A percentile compares a stretch with the other conserved stretches of the same genome.
These are phyloP conservation scores for Erysiphe pulchra DNA, from an alignment of 2,329 filamentous ascomycete genomes.

Conservation along the genomic window DNA sequence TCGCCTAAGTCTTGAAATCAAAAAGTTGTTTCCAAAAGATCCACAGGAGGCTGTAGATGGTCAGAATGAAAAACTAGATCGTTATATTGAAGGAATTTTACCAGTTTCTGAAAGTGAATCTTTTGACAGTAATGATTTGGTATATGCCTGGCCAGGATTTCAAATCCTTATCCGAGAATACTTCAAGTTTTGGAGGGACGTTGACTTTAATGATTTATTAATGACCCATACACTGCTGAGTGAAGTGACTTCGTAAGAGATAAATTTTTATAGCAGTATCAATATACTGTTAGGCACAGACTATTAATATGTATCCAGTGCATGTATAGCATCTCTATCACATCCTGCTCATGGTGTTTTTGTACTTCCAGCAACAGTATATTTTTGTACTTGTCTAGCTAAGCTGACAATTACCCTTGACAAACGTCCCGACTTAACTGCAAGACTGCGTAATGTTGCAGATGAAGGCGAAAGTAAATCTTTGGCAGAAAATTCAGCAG, in stretches of 20 bases:
- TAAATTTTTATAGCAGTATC: neutral
- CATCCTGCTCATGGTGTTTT: conserved; percentile 58
- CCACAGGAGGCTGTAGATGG: conserved; percentile 8
- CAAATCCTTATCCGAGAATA: conserved; percentile 60
- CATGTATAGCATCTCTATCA: conserved; percentile 58
- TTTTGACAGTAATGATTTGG: conserved; percentile 24
- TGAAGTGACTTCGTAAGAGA: conserved; percentile 43
- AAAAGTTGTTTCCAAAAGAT: conserved; percentile 18
- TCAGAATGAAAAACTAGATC: conserved; percentile 20
- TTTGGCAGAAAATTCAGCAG: conserved; percentile 65
- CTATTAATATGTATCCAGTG: conserved; percentile 20
- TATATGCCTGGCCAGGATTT: conserved; percentile 50
- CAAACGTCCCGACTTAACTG: conserved; percentile 51
- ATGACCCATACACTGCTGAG: conserved; percentile 52
- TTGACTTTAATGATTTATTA: conserved; percentile 49
- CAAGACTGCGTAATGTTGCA: conserved; percentile 19
- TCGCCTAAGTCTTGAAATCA: conserved; percentile 41
- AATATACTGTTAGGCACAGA: conserved; percentile 1
- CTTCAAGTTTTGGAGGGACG: conserved; percentile 54
- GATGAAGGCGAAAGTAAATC: conserved; percentile 45
- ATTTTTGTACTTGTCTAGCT: conserved; percentile 55
- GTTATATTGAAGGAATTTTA: conserved; percentile 34
- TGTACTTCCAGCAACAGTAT: conserved; percentile 61
- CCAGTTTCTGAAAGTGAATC: conserved; percentile 37
- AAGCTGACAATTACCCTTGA: conserved; percentile 67